Conservation (phyloP, 2,329 filamentous ascomycete genomes). For the Fusarium heterosporum region DNA sequence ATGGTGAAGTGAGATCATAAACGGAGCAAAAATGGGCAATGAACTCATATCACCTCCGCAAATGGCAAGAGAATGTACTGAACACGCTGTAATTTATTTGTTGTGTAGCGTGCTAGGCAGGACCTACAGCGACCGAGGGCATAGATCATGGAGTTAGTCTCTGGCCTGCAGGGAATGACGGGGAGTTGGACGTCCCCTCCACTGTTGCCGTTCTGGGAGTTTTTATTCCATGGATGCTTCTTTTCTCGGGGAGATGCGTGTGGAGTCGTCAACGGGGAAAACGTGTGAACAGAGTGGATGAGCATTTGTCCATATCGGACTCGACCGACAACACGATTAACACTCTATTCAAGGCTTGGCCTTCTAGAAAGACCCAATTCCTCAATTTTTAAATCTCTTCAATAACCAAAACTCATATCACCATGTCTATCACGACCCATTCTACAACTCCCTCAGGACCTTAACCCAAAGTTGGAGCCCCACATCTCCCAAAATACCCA, state of each 20-base stretch:
- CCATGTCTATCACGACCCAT: slow-evolving; percentile 24
- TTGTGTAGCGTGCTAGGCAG: background rate
- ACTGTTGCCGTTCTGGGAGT: slow-evolving; percentile 3
- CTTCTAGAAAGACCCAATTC: too few species aligned
- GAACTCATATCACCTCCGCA: slow-evolving; percentile 7
- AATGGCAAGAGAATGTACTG: background rate
- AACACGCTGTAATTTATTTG: background rate
- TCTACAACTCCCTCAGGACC: slow-evolving; percentile 31
- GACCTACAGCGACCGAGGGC: background rate
- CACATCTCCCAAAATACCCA: slow-evolving; percentile 20
- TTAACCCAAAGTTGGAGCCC: slow-evolving; percentile 6
- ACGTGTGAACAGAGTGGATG: background rate
- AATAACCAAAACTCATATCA: slow-evolving; percentile 16
- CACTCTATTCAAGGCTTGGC: fast-evolving
- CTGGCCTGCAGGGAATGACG: slow-evolving; percentile 15
- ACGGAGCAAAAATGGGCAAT: slow-evolving; percentile 22
- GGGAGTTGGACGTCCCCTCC: slow-evolving; percentile 26
- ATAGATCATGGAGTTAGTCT: background rate
- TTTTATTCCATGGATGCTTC: slow-evolving; percentile 28
- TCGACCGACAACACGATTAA: fast-evolving
- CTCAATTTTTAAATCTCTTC: background rate
- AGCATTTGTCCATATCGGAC: background rate
- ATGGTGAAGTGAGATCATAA: slow-evolving; percentile 27
- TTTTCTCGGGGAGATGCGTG: slow-evolving; percentile 29
- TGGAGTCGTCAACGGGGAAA: background rate